Base-by-base conservation (phyloP, 1,284 basidiomycete species). In the Marasmius sp. region DNA sequence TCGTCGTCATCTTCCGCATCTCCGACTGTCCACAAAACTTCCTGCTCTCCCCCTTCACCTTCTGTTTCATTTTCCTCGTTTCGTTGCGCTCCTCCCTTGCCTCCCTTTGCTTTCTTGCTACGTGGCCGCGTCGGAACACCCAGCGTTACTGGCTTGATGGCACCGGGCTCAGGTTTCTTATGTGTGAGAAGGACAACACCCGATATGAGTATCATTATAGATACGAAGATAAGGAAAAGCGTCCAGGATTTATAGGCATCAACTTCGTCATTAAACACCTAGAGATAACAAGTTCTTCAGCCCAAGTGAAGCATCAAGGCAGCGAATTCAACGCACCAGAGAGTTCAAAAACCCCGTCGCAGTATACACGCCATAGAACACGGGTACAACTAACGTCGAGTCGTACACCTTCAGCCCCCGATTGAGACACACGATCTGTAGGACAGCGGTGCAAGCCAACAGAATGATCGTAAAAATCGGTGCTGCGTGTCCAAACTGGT, bases 361-460 rank as follows among this genome's bases (percentile, higher is more conserved):
- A 0, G 87, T 88, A 67, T 91, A 90, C 1, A 89, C 78, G 16
- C 83, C 88, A 68, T 89, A 91, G 69, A 92, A 90, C 4, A 91
- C 83, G 1, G 90, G 90, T 0, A 93, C 89, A 41, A 92, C 88
- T 2, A 92, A 77, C 0, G 91, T 91, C 4, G 88, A 89, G 65
- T 93, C 91, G 68, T 92, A 93, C 4, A 89, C 86, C 69, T 87
- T 88, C 20, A 96, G 79, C 4, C 91, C 95, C 60, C 89, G 87
- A 73, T 97, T 96, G 41, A 97, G 81, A 72, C 93, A 96, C 50
- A 95, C 86, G 64, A 97, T 97, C 73, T 98, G 95, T 39, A 89
- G 76, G 16, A 97, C 86, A 0, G 94, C 95, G 0, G 94, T 95
- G 49, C 85, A 71, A 6, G 83, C 83, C 39, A 97, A 84, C 27